A percentile compares a stretch with the other conserved stretches of the same genome.
Conservation (phyloP, 495 filamentous ascomycete species). For the Apodospora peruviana region DNA sequence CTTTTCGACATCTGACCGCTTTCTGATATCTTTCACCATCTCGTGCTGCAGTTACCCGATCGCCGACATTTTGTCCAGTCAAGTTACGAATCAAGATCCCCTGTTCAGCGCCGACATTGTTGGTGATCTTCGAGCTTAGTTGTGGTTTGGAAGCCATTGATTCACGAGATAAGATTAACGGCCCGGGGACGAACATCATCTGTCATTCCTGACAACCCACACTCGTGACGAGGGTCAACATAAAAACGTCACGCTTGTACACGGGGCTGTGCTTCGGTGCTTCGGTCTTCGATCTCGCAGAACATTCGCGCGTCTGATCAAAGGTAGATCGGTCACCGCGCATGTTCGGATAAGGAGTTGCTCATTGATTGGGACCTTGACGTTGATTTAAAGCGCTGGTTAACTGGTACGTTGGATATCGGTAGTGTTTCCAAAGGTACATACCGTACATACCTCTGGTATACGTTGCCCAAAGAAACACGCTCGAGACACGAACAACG, state of each 20-base stretch:
- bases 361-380: too few species aligned
- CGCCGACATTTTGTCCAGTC: background rate
- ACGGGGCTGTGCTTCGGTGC: background rate
- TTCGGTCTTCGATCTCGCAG: too few species aligned
- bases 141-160: constrained; percentile 5
- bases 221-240: constrained; percentile 5
- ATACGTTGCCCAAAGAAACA: too few species aligned
- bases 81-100: background rate
- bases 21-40: background rate
- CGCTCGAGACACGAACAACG: too few species aligned
- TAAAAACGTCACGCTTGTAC: constrained; percentile 6
- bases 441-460: background rate
- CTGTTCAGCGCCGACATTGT: background rate
- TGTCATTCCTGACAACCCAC: constrained; percentile 15
- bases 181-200: constrained; percentile 4
- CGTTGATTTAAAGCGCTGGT: too few species aligned
- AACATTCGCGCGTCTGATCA: too few species aligned
- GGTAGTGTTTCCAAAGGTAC: background rate
- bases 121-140: background rate
- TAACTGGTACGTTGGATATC: background rate
- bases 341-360: too few species aligned
- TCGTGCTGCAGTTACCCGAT: background rate
- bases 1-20: constrained; percentile 1
- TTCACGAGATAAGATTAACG: too few species aligned
- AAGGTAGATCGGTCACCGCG: too few species aligned